Base-by-base conservation (phyloP, 2,329 filamentous ascomycete species). In the Fusarium annulatum region DNA sequence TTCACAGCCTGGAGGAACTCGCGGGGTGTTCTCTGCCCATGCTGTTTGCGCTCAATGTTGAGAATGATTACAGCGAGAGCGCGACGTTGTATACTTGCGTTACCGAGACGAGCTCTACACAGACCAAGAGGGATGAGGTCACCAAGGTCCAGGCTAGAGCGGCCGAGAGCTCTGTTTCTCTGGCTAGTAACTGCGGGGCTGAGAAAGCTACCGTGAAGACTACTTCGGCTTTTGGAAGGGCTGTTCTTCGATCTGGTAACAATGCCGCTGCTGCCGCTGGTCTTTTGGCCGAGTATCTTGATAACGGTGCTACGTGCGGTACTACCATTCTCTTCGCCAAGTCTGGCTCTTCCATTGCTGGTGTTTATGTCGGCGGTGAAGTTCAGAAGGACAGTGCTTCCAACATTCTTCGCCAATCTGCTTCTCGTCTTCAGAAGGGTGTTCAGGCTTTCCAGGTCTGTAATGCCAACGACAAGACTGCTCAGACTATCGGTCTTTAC, bases 261-360 rank as follows among this genome's bases (percentile, higher is more conserved):
- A 52, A 59, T 5, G 66, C 42, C 12, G 71, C 74, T 28, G 43
- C 41, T 33, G 69, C 71, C 3, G 64, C 71, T 18, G 61, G 65
- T n/a, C 51, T 75, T 9, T 58, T 78, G 16, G 69, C 76, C 3
- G 48, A 78, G 7, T 78, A 75, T 41, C 58, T 78, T 6, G 64
- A 61, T 4, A 65, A 71, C 18, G 69, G 62, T 4, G 76, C 76
- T 16, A 46, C 64, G 0, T 78, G 76, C 5, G 76, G 76, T 9
- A 62, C 64, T 9, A 77, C 76, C 7, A 73, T 78, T 16, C 28
- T 78, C 9, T 76, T 78, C n/a, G 73, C 76, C 56, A 78, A 78
- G 62, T 69, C 74, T 15, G 76, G 76, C 1, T 60, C 69, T 18
- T 65, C 71, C 1, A 56, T 78, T 15, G 74, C 76, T 33, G 76